Base-by-base conservation (phyloP, 352 stramenopile genomes). In the Globisporangium canariense region DNA sequence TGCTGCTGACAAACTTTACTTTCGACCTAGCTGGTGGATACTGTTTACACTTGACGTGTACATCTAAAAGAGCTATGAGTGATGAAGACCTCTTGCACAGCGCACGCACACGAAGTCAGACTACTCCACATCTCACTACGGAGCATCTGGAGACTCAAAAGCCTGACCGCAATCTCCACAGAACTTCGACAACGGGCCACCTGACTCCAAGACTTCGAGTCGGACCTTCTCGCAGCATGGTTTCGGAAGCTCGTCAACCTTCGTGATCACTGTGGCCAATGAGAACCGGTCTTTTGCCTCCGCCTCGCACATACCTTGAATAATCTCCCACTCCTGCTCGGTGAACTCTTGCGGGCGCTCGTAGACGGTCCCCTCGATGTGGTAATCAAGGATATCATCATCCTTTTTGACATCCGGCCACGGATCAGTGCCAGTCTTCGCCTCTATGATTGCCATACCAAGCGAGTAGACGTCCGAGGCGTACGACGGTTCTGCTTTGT, bases 371-470 rank as follows among this genome's bases (percentile, higher is more conserved):
- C 38, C 16, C 8, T 40, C 47, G 28, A 6, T 10, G 22, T n/a
- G 9, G 47, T 20, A 0, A 9, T 34, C 22, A n/a, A 54, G 6
- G 47, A 54, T 16, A 2, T 54, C 22, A 7, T 54, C 47, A 34
- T 54, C 47, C 0, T 5, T 54, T 34, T 36, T 4, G 16, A 9
- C 11, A 6, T 54, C 10, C 14, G 47, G 22, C 47, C 47, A 54
- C 47, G 22, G 47, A 20, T 6, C 22, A 20, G 25, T 5, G 11
- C 47, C 47, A 36, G 47, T 54, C 47, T 54, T 54, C 22, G 47
- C 47, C 28, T 54, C 47, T 11, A 54, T 54, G 10, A 54, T 54
- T 18, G 47, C n/a, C 47, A 54, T 52, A 1, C 46, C 46, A 14
- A 52, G 7, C 8, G 46, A 52, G 16, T 52, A 52, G n/a, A 30